Base-by-base conservation (phyloP, 106 monocot species). In the Cymbidium sinense region DNA sequence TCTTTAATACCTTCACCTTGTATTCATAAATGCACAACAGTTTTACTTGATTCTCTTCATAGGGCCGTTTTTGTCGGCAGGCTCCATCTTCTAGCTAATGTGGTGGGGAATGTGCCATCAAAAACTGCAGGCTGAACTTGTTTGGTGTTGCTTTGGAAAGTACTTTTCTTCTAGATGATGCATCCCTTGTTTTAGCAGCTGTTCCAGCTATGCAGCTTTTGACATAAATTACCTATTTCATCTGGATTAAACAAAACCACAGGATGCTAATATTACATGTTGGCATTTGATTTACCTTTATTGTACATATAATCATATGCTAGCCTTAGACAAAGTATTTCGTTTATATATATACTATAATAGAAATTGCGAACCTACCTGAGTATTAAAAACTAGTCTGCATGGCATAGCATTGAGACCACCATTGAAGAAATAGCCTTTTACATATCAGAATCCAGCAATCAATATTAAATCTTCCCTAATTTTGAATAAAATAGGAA, bases 1-100 rank as follows among this genome's bases (percentile, higher is more conserved):
- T 62, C 61, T 25, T 15, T 62, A 67, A 67, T 67, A 67, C 30
- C 17, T 67, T 67, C 33, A 31, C 33, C 67, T 33, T 31, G 12
- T 65, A 11, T 15, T 31, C 67, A 67, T 67, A 67, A 33, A 33
- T 67, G 29, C 61, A 28, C 12, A 67, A 33, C 15, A 31, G 67
- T 67, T 67, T 67, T 67, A 12, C 12, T 67, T 33, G 33, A 0
- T 67, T 67, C 33, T 67, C 4, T 4, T 33, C 15, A 17, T 33
- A 67, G 12, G 4, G 33, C 67, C 15, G 15, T 33, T 67, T 64
- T 27, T 67, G 13, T 33, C 33, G 6, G 31, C 33, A 21, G 67
- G 67, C 33, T 67, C 30, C 67, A 67, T 33, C 67, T 67, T 31
- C 33, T 33, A 67, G 67, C 67, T 62, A 67, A 33, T 67, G 33